phyloP scores from a whole-genome alignment of 192 early-diverging fungal genomes.

The Podila horticola region DNA sequence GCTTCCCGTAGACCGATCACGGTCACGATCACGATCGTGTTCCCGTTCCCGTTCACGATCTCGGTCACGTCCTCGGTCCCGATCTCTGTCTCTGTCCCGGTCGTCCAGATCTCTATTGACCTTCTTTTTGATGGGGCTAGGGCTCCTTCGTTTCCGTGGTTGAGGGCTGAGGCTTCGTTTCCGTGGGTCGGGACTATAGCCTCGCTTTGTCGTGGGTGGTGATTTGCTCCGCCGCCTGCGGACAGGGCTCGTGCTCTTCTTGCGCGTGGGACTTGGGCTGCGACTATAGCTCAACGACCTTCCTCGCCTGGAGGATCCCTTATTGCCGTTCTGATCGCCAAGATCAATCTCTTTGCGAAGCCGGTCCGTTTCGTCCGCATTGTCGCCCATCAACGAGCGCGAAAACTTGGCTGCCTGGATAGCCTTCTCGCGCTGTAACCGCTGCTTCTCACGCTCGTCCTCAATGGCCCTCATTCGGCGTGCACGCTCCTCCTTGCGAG shows the following conservation, averaged over 20 bases:
- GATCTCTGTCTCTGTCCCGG: conserved; percentile 20
- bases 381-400: conserved; percentile 29
- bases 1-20: not conserved
- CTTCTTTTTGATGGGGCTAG: conserved; percentile 33
- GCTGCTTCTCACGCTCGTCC: conserved; percentile 16
- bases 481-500: conserved; percentile 29
- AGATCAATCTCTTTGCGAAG: conserved; percentile 23
- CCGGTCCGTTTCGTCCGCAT: conserved; percentile 31
- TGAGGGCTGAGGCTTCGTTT: conserved; percentile 26
- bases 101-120: conserved; percentile 23
- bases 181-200: conserved; percentile 27
- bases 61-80: conserved; percentile 7
- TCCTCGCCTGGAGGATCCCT: not conserved
- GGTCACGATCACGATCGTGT: conserved; percentile 2
- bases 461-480: conserved; percentile 30
- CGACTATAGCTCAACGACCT: conserved; percentile 13
- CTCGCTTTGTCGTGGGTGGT: conserved; percentile 7
- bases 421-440: conserved; percentile 36
- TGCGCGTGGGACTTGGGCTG: conserved; percentile 19
- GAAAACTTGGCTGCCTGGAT: conserved; percentile 37
- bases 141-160: conserved; percentile 10
- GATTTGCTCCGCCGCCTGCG: conserved; percentile 15
- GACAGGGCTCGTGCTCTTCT: conserved; percentile 18
- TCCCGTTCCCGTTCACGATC: conserved; percentile 15
- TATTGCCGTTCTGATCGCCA: not conserved